Evolutionary conservation across 2,329 filamentous ascomycete species (phyloP), one percentile per base, ranked within the genome.

Genomic region (Pyrenochaeta sp.): DNA sequence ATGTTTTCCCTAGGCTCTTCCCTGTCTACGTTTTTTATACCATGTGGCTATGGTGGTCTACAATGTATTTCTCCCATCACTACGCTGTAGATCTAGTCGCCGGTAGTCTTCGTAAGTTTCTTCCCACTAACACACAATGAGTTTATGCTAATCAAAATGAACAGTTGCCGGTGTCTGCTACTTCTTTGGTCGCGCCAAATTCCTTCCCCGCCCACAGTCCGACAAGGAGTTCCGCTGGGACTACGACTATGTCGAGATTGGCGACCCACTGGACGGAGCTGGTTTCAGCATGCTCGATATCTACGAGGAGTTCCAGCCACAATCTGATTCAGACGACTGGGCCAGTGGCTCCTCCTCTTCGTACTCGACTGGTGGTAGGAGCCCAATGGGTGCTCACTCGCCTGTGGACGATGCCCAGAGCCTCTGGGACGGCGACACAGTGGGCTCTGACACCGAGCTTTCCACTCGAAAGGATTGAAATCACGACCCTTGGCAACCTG

Each of bases 1-100:
- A 95, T 73, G 86, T 89, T 69, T 96, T 97, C 78, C 93, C 93
- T 4, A 85, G 84, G 49, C 81, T 95, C 56, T 85, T 88, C 56
- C 84, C 87, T 9, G 74, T 94, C 39, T 96, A 95, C 73, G 82
- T 92, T 53, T 79, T 82, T 53, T 97, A 96, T 72, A 88, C 88
- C 30, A 82, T 88, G 67, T 96, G 93, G 93, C 86, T 96, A 63
- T 96, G 91, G 89, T 97, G 93, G 91, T 89, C 92, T 9, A 97
- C 93, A 58, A 96, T 97, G 90, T 96, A 97, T 68, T 83, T 97
- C 38, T 95, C 90, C 64, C 93, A 97, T 74, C 93, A 97, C 76
- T 97, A 97, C 69, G 93, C 92, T 21, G 88, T 97, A 27, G 93
- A 97, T 71, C 79, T 97, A 36, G 90, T 96, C 18, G 90, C 83